A percentile compares a stretch with the other conserved stretches of the same genome.
Conservation (phyloP, 306 rosid genomes). For the Canavalia ensiformis region DNA sequence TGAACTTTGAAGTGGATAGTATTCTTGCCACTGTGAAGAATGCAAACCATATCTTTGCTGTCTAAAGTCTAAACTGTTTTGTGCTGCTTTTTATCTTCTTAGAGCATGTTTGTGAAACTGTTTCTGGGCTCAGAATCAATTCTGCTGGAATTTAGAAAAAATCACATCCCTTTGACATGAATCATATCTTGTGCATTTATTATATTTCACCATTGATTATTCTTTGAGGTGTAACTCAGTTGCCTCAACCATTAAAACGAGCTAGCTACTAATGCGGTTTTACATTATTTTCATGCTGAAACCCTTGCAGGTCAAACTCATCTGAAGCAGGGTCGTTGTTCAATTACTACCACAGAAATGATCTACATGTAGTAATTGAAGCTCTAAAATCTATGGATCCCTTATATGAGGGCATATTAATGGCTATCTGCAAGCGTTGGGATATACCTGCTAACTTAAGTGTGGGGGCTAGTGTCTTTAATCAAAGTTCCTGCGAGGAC, state of each 20-base stretch:
- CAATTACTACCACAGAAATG: slow-evolving; percentile 83
- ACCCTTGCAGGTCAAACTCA: slow-evolving; percentile 79
- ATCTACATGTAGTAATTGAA: slow-evolving; percentile 70
- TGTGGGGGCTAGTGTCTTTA: slow-evolving; percentile 51
- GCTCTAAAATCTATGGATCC: slow-evolving; percentile 71
- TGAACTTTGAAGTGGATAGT: slow-evolving; percentile 31
- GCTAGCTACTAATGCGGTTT: slow-evolving; percentile 7
- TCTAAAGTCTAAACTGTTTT: slow-evolving; percentile 24
- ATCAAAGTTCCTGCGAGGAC: slow-evolving; percentile 45
- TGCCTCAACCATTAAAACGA: too few species aligned
- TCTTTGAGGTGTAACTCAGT: too few species aligned
- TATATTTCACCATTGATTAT: too few species aligned
- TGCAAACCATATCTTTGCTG: slow-evolving; percentile 6
- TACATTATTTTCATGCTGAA: slow-evolving; percentile 50
- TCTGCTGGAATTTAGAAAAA: too few species aligned
- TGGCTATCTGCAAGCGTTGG: slow-evolving; percentile 80
- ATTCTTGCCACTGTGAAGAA: slow-evolving; percentile 22
- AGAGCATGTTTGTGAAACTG: too few species aligned
- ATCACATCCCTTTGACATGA: too few species aligned
- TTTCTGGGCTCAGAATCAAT: too few species aligned
- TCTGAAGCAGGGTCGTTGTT: slow-evolving; percentile 66
- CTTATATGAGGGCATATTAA: slow-evolving; percentile 66
- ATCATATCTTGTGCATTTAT: too few species aligned
- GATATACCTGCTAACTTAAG: slow-evolving; percentile 55
- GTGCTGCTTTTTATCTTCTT: slow-evolving; percentile 38